Percentiles rank a stretch among this genome's conserved stretches.
phyloP scores from a whole-genome alignment of 306 rosid species.

The Vicia faba region DNA sequence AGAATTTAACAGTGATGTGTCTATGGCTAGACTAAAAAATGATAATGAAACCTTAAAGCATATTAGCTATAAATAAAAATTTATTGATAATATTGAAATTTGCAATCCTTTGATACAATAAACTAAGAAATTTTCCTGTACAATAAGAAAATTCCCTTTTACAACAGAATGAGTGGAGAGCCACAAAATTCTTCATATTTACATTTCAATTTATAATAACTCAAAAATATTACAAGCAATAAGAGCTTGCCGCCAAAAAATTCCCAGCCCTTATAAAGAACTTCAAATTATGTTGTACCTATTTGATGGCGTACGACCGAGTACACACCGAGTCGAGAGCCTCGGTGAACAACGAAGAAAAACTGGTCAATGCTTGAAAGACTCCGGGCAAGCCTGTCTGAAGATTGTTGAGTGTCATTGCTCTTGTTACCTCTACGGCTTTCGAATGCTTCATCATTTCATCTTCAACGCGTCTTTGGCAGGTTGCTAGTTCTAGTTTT shows the following conservation, averaged over 20 bases:
- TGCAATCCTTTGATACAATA: constrained; percentile 56
- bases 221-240: constrained; percentile 43
- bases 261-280: constrained; percentile 51
- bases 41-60: constrained; percentile 19
- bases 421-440: constrained; percentile 88
- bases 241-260: constrained; percentile 48
- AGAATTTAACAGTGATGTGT: too few species aligned
- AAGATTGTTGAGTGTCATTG: constrained; percentile 88
- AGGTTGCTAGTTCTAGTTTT: constrained; percentile 70
- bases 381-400: constrained; percentile 99
- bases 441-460: constrained; percentile 87
- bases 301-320: constrained; percentile 76
- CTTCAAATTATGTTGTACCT: constrained; percentile 41
- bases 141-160: constrained; percentile 53
- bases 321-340: constrained; percentile 78
- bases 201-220: constrained; percentile 57
- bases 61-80: constrained; percentile 29
- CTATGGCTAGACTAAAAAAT: neutral
- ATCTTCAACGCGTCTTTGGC: constrained; percentile 93
- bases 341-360: constrained; percentile 82
- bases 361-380: constrained; percentile 88
- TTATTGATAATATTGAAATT: constrained; percentile 57
- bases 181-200: constrained; percentile 74
- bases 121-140: constrained; percentile 70
- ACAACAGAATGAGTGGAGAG: constrained; percentile 51